A percentile compares a stretch with the other conserved stretches of the same genome.
phyloP scores from a whole-genome alignment of 1,139 yeast species.

The Sugiyamaella pinicola region DNA sequence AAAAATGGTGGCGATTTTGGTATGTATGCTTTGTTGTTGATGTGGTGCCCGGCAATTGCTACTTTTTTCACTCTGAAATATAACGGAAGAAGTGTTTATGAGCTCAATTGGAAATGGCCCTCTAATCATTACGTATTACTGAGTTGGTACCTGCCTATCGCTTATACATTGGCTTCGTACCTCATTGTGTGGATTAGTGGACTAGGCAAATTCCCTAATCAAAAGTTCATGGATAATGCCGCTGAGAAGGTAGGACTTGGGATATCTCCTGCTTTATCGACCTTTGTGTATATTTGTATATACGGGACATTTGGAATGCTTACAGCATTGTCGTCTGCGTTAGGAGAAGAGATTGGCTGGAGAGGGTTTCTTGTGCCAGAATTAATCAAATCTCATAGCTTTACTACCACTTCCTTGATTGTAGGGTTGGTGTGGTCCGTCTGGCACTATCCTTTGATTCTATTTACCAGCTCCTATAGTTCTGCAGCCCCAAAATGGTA shows the following conservation, averaged over 20 bases:
- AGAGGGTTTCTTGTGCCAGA: constrained; percentile 15
- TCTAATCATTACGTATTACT: not conserved
- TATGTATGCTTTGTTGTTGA: not conserved
- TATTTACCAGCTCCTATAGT: not conserved
- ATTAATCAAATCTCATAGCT: not conserved
- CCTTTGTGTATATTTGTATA: not conserved
- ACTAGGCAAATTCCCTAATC: constrained; percentile 9
- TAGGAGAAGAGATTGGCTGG: constrained; percentile 18
- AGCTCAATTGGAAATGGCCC: constrained; percentile 11
- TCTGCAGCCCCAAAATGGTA: not conserved
- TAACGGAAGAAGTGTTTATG: not conserved
- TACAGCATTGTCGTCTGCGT: constrained; percentile 1
- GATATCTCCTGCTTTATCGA: not conserved
- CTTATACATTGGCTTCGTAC: constrained; percentile 1
- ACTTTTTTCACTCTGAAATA: constrained; percentile 1
- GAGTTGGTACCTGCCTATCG: constrained; percentile 11
- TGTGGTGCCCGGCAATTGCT: constrained; percentile 10
- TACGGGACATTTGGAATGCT: constrained; percentile 5
- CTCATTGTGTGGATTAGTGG: constrained; percentile 8
- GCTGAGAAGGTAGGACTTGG: not conserved
- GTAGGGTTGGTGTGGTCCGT: constrained; percentile 9
- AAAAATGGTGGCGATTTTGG: not conserved
- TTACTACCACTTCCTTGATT: not conserved
- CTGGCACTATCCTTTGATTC: constrained; percentile 9
- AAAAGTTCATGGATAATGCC: not conserved